Evolutionary conservation across 306 rosid genomes (phyloP), one percentile per base, ranked within the genome.

Genomic region (Rosa chinensis): DNA sequence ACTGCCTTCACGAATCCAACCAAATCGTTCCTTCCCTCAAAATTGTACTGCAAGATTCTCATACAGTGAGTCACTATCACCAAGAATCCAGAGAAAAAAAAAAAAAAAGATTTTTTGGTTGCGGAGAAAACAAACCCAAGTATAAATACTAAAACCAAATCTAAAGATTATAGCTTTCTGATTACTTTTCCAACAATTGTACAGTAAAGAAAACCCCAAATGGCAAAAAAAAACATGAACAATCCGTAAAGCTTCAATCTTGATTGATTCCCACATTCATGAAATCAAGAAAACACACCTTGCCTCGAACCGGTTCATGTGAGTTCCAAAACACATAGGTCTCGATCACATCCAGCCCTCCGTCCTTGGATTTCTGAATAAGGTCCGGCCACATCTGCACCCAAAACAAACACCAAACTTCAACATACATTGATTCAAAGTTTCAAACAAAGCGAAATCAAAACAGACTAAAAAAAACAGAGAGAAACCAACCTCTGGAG

Each of bases 301-400:
- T 92, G 85, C 90, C 90, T 78, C 79, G 89, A 74, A 84, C 91
- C 23, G 96, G 90, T 81, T 95, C 99, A 5, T 95, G 97, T 20
- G 89, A 68, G 86, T 95, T 89, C 98, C 99, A 95, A 85, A 95
- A 95, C 32, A 95, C 92, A 56, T 95, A 95, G 35, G 97, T 95
- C 84, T 95, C 99, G 74, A 95, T 91, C 52, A 95, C 90, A 83
- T 95, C 97, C 83, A 95, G 44, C 79, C 99, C 99, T 63, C 99
- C 99, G 39, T 91, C 99, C 82, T 92, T 92, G 67, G 99, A 86
- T 83, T 92, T 92, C 90, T 89, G 87, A 73, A 95, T 88, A 63
- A 95, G 89, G 84, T 86, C 97, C 82, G 99, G 97, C 99, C 99
- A 95, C 96, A 95, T 95, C 99, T 95, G 75, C 76, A 81, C 71